These are phyloP conservation scores for Xylaria sp. DNA, from an alignment of 2,329 filamentous ascomycete genomes.

Conservation along the genomic window DNA sequence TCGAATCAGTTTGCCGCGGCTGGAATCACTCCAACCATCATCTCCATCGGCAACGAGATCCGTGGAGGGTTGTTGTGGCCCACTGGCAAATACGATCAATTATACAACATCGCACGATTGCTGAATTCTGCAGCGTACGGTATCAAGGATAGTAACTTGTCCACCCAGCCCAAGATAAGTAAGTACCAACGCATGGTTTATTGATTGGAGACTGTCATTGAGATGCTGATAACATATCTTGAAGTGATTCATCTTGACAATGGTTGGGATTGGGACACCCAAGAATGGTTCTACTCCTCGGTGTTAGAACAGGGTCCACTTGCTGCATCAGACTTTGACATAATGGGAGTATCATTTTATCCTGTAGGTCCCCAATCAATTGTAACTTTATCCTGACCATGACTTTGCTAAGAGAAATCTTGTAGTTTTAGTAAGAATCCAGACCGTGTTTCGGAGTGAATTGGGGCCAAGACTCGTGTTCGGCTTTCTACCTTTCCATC, in stretches of 20 bases:
- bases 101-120: slow-evolving; percentile 70
- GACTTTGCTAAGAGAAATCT: slow-evolving; percentile 5
- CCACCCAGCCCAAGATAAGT: slow-evolving; percentile 69
- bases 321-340: slow-evolving; percentile 71
- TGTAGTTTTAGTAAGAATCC: slow-evolving; percentile 38
- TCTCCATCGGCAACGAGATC: slow-evolving; percentile 81
- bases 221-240: slow-evolving; percentile 6
- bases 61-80: slow-evolving; percentile 74
- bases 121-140: slow-evolving; percentile 72
- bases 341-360: slow-evolving; percentile 79
- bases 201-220: background rate
- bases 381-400: background rate
- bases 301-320: slow-evolving; percentile 34
- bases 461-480: too few species aligned
- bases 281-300: slow-evolving; percentile 71
- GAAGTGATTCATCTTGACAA: slow-evolving; percentile 77
- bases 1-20: slow-evolving; percentile 69
- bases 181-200: background rate
- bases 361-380: slow-evolving; percentile 58
- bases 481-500: background rate
- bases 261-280: slow-evolving; percentile 76
- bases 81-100: slow-evolving; percentile 65
- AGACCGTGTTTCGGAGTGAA: background rate
- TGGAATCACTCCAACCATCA: slow-evolving; percentile 67
- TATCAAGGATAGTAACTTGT: slow-evolving; percentile 70